Conservation (phyloP, 2,329 filamentous ascomycete genomes). For the Colletotrichum lini region DNA sequence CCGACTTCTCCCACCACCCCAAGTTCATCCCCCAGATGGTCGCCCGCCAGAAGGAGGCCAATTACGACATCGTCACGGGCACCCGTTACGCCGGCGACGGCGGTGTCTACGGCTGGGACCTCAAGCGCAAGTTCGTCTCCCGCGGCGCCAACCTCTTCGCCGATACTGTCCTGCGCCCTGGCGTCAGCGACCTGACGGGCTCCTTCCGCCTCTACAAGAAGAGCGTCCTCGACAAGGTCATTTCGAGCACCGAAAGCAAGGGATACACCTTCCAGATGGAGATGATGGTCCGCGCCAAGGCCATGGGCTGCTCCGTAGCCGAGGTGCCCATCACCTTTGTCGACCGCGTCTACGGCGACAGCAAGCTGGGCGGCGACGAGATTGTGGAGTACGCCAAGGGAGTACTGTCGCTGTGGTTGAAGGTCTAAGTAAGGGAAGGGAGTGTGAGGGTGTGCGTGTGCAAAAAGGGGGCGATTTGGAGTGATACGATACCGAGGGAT, state of each 20-base stretch:
- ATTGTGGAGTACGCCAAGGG: constrained; percentile 97
- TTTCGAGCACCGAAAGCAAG: constrained; percentile 92
- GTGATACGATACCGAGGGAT: constrained; percentile 30
- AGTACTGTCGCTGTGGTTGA: constrained; percentile 82
- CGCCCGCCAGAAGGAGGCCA: constrained; percentile 78
- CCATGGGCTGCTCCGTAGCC: constrained; percentile 92
- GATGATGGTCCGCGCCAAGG: constrained; percentile 98
- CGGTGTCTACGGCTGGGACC: constrained; percentile 96
- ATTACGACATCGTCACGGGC: constrained; percentile 97
- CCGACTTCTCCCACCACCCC: constrained; percentile 98
- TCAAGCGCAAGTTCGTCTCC: constrained; percentile 88
- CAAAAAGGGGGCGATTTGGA: neutral
- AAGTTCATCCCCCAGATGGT: constrained; percentile 99
- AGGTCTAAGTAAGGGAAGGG: constrained; percentile 67
- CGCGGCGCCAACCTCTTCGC: constrained; percentile 95
- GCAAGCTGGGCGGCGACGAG: constrained; percentile 93
- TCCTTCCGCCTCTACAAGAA: constrained; percentile 97
- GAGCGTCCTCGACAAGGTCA: constrained; percentile 88
- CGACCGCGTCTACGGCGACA: constrained; percentile 94
- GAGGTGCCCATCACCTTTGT: constrained; percentile 98
- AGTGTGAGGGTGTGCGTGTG: neutral
- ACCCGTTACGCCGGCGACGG: constrained; percentile 92
- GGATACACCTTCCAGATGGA: constrained; percentile 99
- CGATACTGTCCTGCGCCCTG: constrained; percentile 92
- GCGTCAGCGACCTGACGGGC: constrained; percentile 95